A percentile compares a stretch with the other conserved stretches of the same genome.
These are phyloP conservation scores for Annona cherimola DNA, from an alignment of 164 flowering plant genomes.

Conservation along the genomic window DNA sequence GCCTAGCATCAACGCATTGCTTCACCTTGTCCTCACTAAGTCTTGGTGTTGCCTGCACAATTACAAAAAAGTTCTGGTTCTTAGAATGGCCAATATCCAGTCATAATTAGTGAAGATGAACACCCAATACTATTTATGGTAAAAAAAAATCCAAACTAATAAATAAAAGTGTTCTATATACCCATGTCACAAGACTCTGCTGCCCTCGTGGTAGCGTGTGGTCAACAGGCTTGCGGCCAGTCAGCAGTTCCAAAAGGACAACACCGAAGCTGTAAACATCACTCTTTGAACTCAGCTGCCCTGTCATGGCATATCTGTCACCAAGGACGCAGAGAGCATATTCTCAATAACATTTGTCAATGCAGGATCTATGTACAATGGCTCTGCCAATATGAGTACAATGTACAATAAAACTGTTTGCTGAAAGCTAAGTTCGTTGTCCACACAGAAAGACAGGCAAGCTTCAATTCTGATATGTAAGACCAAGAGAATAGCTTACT, in stretches of 20 bases:
- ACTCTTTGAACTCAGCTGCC: conserved; percentile 75
- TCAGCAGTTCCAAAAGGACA: conserved; percentile 73
- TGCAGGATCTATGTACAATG: neutral
- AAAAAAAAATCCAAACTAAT: neutral
- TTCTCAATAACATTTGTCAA: neutral
- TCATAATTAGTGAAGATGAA: neutral
- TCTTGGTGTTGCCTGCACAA: conserved; percentile 69
- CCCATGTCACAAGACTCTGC: conserved; percentile 94
- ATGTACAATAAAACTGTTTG: neutral
- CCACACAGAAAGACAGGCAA: neutral
- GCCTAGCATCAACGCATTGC: conserved; percentile 78
- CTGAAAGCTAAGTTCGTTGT: neutral
- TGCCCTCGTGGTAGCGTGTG: conserved; percentile 82
- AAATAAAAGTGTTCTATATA: conserved; percentile 14
- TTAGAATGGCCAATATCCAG: neutral
- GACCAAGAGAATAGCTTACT: conserved; percentile 40
- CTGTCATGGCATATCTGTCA: conserved; percentile 84
- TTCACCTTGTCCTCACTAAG: conserved; percentile 84
- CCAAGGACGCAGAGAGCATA: neutral
- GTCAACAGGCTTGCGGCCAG: conserved; percentile 90
- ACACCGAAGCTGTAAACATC: conserved; percentile 94
- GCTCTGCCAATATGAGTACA: neutral
- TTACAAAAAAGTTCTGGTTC: neutral
- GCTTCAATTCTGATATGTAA: neutral
- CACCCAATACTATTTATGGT: neutral